Evolutionary conservation across 176 grass and related monocot genomes (phyloP).

Genomic region (Coix lacrymajobi): DNA sequence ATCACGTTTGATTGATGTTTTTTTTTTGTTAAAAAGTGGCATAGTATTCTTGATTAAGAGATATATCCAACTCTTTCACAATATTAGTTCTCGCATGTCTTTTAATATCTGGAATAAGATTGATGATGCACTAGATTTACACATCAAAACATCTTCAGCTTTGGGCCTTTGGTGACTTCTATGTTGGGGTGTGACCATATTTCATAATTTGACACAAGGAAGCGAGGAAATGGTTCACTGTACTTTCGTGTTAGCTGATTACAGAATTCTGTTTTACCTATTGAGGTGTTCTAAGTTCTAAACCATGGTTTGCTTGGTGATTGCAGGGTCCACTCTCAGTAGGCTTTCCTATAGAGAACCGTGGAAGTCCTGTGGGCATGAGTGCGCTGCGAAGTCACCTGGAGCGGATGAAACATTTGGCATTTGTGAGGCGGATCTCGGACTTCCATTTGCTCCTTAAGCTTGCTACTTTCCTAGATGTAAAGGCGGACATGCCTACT

Average conservation of each 20-base stretch:
- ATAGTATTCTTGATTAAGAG: not conserved
- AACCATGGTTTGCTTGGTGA: not conserved
- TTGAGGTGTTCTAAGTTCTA: not conserved
- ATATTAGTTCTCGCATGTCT: not conserved
- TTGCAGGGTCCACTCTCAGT: slow-evolving; percentile 63
- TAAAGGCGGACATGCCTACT: slow-evolving; percentile 60
- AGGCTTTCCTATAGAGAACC: slow-evolving; percentile 75
- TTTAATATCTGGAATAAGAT: not conserved
- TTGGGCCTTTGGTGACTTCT: not conserved
- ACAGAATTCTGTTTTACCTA: not conserved
- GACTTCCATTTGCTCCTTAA: slow-evolving; percentile 90
- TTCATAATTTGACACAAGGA: not conserved
- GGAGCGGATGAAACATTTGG: slow-evolving; percentile 57
- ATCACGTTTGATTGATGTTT: not conserved
- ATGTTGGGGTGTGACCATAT: not conserved
- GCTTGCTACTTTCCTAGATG: slow-evolving; percentile 54
- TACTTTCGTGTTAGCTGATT: not conserved
- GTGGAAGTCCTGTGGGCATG: slow-evolving; percentile 31
- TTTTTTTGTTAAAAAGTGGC: not conserved
- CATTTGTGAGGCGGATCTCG: slow-evolving; percentile 77
- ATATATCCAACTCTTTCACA: not conserved
- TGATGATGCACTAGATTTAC: not conserved
- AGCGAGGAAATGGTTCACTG: not conserved
- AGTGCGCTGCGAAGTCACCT: slow-evolving; percentile 56
- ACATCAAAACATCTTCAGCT: not conserved